Evolutionary conservation across 2,329 filamentous ascomycete species (phyloP).

Genomic region (Bipolaris oryzae): DNA sequence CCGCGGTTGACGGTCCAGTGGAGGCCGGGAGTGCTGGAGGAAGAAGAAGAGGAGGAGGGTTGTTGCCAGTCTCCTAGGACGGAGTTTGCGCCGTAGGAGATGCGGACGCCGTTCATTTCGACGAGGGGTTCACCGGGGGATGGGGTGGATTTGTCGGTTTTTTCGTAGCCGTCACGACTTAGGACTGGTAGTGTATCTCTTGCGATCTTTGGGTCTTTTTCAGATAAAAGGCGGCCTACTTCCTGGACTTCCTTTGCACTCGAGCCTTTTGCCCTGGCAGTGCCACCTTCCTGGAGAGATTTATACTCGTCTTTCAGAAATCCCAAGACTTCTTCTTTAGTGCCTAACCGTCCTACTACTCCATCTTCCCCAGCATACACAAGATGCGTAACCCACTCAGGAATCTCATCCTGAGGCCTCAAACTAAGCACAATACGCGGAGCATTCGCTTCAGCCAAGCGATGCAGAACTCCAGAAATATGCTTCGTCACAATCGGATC

Average conservation of each 20-base stretch:
- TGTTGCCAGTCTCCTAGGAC: constrained; percentile 83
- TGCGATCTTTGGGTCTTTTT: constrained; percentile 21
- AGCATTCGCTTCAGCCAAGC: constrained; percentile 67
- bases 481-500: constrained; percentile 80
- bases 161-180: constrained; percentile 42
- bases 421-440: constrained; percentile 79
- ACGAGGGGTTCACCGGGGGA: constrained; percentile 71
- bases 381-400: constrained; percentile 88
- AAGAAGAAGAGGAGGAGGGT: constrained; percentile 54
- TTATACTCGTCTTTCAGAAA: constrained; percentile 44
- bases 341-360: constrained; percentile 68
- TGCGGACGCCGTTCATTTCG: constrained; percentile 83
- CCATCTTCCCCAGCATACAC: constrained; percentile 73
- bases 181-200: constrained; percentile 14
- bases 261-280: constrained; percentile 14
- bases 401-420: constrained; percentile 83
- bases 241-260: constrained; percentile 34
- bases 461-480: constrained; percentile 72
- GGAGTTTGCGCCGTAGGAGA: constrained; percentile 77
- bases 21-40: constrained; percentile 63
- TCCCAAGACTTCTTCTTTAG: constrained; percentile 66
- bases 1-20: constrained; percentile 83
- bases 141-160: constrained; percentile 23
- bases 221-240: constrained; percentile 36
- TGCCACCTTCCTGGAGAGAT: constrained; percentile 22